Conservation (phyloP, 2,329 filamentous ascomycete species). For the Emydomyces testavorans region DNA sequence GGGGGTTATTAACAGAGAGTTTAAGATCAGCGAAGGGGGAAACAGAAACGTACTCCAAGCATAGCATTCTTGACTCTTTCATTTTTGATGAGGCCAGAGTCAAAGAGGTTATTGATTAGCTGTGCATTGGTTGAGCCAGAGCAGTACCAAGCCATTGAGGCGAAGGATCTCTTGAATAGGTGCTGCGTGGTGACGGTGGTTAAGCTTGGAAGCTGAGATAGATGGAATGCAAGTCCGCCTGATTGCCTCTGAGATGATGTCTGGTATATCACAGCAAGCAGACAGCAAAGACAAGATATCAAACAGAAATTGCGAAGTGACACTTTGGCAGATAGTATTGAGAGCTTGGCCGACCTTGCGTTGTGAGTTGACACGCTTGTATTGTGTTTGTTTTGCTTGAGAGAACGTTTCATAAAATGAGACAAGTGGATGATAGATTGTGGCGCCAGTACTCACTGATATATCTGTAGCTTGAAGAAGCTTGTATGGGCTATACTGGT, state of each 20-base stretch:
- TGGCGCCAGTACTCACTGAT: no score
- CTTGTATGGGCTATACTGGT: no score
- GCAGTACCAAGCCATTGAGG: slow-evolving; percentile 79
- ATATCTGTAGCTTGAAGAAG: no score
- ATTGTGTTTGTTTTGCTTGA: no score
- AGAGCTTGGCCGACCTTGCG: no score
- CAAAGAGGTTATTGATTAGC: slow-evolving; percentile 66
- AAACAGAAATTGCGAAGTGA: background rate
- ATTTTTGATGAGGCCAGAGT: slow-evolving; percentile 60
- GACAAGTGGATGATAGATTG: no score
- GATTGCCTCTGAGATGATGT: background rate
- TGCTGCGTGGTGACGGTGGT: background rate
- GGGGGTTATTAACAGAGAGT: background rate
- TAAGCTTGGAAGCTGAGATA: background rate
- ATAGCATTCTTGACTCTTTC: slow-evolving; percentile 68
- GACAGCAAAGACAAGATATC: background rate
- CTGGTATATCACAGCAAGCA: background rate
- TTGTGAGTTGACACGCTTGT: no score
- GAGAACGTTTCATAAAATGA: no score
- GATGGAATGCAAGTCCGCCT: background rate
- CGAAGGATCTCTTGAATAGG: background rate
- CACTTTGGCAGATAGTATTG: background rate
- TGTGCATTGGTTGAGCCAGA: slow-evolving; percentile 62
- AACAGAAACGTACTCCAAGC: slow-evolving; percentile 44
- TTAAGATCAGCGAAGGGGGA: background rate